Percentiles rank a stretch among this genome's conserved stretches.
These are phyloP conservation scores for Salix arbutifolia DNA, from an alignment of 345 rosid genomes.

Conservation along the genomic window DNA sequence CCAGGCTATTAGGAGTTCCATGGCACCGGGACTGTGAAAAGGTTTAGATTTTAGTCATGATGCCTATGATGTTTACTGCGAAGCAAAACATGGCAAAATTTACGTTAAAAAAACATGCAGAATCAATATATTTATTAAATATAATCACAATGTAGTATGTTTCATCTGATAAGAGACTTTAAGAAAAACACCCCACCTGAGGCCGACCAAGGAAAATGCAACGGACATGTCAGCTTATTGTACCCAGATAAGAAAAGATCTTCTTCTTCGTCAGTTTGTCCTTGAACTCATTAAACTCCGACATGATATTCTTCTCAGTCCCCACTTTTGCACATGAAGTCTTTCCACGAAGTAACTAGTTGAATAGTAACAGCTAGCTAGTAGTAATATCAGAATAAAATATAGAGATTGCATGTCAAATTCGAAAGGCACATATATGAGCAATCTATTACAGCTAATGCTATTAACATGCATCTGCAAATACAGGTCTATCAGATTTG, in stretches of 20 bases:
- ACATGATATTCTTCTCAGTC: slow-evolving; percentile 13
- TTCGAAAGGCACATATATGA: background rate
- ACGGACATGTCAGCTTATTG: slow-evolving; percentile 13
- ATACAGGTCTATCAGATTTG: background rate
- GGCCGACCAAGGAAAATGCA: slow-evolving; percentile 18
- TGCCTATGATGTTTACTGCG: background rate
- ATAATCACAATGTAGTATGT: background rate
- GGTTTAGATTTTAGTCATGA: background rate
- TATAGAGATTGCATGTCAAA: slow-evolving; percentile 17
- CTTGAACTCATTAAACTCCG: slow-evolving; percentile 12
- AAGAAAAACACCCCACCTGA: slow-evolving; percentile 12
- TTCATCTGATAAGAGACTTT: background rate
- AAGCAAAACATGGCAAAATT: background rate
- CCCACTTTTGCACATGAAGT: slow-evolving; percentile 9
- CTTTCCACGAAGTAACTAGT: slow-evolving; percentile 1
- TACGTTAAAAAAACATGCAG: background rate
- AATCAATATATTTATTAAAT: slow-evolving; percentile 14
- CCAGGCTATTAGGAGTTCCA: background rate
- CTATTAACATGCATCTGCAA: slow-evolving; percentile 2
- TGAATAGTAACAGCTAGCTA: background rate
- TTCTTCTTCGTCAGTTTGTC: slow-evolving; percentile 29
- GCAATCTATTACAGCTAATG: background rate
- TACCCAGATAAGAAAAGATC: slow-evolving; percentile 11
- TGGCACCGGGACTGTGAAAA: background rate
- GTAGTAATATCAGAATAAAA: background rate